Conservation (phyloP, 495 filamentous ascomycete genomes). For the Chaetomium tenue region DNA sequence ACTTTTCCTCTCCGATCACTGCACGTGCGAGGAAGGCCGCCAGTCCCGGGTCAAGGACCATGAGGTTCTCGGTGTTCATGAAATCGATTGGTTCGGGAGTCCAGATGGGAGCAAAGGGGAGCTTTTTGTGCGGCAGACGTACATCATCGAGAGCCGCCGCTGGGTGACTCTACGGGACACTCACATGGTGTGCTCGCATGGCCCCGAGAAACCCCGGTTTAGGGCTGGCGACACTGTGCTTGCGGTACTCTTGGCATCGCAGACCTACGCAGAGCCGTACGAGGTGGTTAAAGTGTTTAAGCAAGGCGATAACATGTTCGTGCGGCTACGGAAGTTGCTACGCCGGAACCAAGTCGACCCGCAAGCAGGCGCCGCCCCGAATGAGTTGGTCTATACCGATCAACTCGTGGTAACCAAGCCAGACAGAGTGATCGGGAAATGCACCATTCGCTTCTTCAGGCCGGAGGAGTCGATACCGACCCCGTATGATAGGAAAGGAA, state of each 20-base stretch:
- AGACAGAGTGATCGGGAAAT: conserved; percentile 50
- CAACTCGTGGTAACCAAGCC: conserved; percentile 40
- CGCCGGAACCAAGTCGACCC: conserved; percentile 46
- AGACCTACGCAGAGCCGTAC: conserved; percentile 48
- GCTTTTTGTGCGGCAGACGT: conserved; percentile 67
- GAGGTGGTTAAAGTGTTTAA: conserved; percentile 50
- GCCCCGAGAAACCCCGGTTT: conserved; percentile 29
- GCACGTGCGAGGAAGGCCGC: conserved; percentile 56
- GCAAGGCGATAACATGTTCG: conserved; percentile 32
- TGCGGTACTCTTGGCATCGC: conserved; percentile 25
- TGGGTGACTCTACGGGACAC: conserved; percentile 53
- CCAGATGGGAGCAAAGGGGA: conserved; percentile 45
- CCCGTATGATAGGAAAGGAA: conserved; percentile 63
- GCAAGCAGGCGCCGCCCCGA: conserved; percentile 45
- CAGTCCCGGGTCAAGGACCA: conserved; percentile 44
- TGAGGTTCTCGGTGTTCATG: conserved; percentile 54
- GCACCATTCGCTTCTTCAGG: conserved; percentile 57
- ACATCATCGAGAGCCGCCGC: conserved; percentile 50
- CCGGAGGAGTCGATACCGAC: conserved; percentile 46
- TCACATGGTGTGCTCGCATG: conserved; percentile 43
- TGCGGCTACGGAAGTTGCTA: conserved; percentile 48
- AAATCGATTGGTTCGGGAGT: conserved; percentile 54
- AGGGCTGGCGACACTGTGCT: conserved; percentile 58
- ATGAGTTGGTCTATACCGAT: conserved; percentile 65
- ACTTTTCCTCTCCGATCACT: conserved; percentile 74